These are phyloP conservation scores for Pyrenophora graminea DNA, from an alignment of 2,329 filamentous ascomycete genomes.

Conservation along the genomic window DNA sequence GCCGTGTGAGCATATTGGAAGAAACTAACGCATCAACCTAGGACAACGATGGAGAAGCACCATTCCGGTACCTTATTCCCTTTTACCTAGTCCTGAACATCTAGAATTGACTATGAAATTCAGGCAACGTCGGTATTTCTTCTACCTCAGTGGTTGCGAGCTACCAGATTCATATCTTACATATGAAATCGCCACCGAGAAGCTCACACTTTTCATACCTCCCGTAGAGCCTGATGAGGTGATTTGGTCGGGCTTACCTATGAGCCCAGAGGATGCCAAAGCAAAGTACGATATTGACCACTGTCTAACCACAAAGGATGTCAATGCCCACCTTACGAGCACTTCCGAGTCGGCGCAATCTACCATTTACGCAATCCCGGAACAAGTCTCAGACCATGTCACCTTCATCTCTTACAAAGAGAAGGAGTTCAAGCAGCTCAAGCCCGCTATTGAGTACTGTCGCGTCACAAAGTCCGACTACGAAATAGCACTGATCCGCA, in stretches of 20 bases:
- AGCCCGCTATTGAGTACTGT: slow-evolving; percentile 74
- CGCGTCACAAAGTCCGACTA: slow-evolving; percentile 85
- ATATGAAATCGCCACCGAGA: slow-evolving; percentile 75
- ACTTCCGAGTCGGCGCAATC: slow-evolving; percentile 52
- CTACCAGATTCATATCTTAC: slow-evolving; percentile 78
- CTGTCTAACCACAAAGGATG: slow-evolving; percentile 71
- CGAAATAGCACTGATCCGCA: slow-evolving; percentile 79
- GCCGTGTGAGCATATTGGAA: neutral
- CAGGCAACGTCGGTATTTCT: slow-evolving; percentile 90
- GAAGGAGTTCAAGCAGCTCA: slow-evolving; percentile 61
- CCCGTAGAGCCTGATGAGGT: slow-evolving; percentile 85
- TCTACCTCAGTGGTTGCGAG: slow-evolving; percentile 86
- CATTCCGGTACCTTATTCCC: slow-evolving; percentile 67
- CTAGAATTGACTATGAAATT: neutral
- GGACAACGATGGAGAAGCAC: slow-evolving; percentile 82
- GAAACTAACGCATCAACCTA: slow-evolving; percentile 23
- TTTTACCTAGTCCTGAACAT: neutral
- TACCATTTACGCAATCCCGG: slow-evolving; percentile 75
- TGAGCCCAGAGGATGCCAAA: slow-evolving; percentile 75
- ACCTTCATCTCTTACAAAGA: slow-evolving; percentile 72
- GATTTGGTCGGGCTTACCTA: slow-evolving; percentile 89
- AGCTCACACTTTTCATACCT: slow-evolving; percentile 87
- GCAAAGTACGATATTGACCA: slow-evolving; percentile 69
- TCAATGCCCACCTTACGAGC: slow-evolving; percentile 72
- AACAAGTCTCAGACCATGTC: slow-evolving; percentile 73